Evolutionary conservation across 257 asterid genomes (phyloP).

Genomic region (Cruciata laevipes): DNA sequence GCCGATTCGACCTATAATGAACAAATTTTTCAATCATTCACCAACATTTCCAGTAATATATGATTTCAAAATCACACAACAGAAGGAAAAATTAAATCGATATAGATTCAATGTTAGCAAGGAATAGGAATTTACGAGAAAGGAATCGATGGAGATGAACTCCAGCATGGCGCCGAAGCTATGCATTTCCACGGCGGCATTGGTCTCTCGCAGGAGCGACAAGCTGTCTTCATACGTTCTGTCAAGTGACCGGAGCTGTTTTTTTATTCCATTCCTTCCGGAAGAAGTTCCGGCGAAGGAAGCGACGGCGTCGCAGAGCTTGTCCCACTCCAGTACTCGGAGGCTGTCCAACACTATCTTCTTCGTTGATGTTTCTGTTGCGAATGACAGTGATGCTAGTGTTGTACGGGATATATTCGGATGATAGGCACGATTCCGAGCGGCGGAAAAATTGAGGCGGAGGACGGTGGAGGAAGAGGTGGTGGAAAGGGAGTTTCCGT

Average conservation of each 20-base stretch:
- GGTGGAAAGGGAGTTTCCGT: conserved; percentile 7
- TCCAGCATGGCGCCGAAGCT: conserved; percentile 82
- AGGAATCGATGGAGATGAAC: conserved; percentile 55
- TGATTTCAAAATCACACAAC: background rate
- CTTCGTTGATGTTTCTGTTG: background rate
- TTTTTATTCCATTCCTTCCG: conserved; percentile 62
- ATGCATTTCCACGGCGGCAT: conserved; percentile 88
- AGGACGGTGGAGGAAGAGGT: background rate
- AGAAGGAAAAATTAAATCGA: background rate
- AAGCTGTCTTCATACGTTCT: conserved; percentile 52
- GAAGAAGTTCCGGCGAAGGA: conserved; percentile 79
- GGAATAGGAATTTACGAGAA: conserved; percentile 34
- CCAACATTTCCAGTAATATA: background rate
- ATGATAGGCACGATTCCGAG: background rate
- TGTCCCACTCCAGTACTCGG: conserved; percentile 80
- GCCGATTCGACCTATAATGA: conserved; percentile 55
- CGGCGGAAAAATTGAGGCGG: background rate
- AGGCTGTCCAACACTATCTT: conserved; percentile 65
- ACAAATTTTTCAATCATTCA: background rate
- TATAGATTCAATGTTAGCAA: background rate
- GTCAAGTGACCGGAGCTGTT: conserved; percentile 57
- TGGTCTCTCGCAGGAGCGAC: conserved; percentile 64
- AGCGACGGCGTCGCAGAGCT: conserved; percentile 75
- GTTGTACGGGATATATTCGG: background rate
- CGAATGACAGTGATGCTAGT: background rate